Base-by-base conservation (phyloP, 805 yeast genomes). In the Yarrowia yakushimensis region DNA sequence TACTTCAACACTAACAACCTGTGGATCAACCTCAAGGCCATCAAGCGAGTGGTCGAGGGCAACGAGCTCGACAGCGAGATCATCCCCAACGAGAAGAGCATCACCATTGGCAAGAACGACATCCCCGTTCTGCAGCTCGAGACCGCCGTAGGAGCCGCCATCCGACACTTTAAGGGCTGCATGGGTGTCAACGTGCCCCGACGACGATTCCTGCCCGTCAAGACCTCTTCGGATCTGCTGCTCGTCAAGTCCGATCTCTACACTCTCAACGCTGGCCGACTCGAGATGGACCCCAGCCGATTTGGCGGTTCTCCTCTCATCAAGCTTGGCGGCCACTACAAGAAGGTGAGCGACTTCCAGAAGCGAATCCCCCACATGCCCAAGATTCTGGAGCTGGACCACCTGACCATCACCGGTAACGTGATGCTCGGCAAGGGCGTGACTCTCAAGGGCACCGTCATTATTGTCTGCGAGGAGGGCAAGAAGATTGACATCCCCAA, bases 91-190 rank as follows among this genome's bases (percentile, higher is more conserved):
- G 83, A 81, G 69, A 94, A 94, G 79, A 79, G 94, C 59, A 85
- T 94, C 72, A 81, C 85, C 60, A 82, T 82, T 69, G 96, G 96
- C 64, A 83, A 84, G 68, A 78, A 80, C 60, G 97, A 92, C 68
- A 81, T 87, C 69, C 86, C 87, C 72, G 97, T 93, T 59, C 78
- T 93, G 72, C 99, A 93, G 79, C 85, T 94, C 73, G 99, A 94
- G 81, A 94, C 99, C 57, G 99, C 99, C 28, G 97, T 90, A 69
- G 99, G 99, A 81, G 98, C 99, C 39, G 98, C 98, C 52, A 94
- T 94, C 74, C 88, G 96, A 78, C 93, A 92, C 78, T 94, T 94
- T 78, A 81, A 86, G 68, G 88, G 90, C 70, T 97, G 97, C 30
- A 97, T 90, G 71, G 99, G 99, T 78, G 96, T 94, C 69, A 96